phyloP scores from a whole-genome alignment of 106 monocot genomes.

The Agapanthus africanus region DNA sequence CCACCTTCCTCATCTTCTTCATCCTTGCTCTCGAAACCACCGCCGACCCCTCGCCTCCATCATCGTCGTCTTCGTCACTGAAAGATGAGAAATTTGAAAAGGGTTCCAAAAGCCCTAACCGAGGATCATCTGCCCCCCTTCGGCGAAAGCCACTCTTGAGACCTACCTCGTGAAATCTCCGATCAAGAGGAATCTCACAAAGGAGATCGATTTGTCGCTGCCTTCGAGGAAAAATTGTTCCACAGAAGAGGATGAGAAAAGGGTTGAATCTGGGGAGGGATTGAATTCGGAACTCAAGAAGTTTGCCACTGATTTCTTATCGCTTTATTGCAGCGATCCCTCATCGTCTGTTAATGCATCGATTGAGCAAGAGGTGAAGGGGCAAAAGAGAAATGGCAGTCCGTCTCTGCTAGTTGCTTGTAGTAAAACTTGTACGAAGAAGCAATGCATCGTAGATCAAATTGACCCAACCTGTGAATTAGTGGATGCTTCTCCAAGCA shows the following conservation, averaged over 20 bases:
- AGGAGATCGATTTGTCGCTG: constrained; percentile 21
- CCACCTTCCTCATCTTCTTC: no score
- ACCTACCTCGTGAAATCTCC: constrained; percentile 41
- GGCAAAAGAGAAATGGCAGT: constrained; percentile 62
- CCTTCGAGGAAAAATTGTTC: neutral
- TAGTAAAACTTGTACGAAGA: constrained; percentile 40
- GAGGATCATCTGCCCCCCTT: constrained; percentile 47
- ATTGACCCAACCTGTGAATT: no score
- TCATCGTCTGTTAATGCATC: neutral
- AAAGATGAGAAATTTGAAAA: constrained; percentile 32
- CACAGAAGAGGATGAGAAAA: neutral
- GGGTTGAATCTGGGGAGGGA: neutral
- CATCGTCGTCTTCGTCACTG: no score
- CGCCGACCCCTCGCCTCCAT: no score
- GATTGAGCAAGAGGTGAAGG: constrained; percentile 20
- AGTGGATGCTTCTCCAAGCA: neutral
- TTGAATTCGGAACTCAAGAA: constrained; percentile 43
- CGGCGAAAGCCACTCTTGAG: constrained; percentile 9
- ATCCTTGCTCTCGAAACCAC: no score
- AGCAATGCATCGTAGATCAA: constrained; percentile 25
- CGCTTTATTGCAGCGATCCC: constrained; percentile 67
- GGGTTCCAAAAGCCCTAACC: constrained; percentile 1
- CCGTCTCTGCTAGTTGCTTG: constrained; percentile 39
- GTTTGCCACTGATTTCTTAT: constrained; percentile 81
- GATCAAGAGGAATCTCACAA: constrained; percentile 39